Evolutionary conservation across 495 filamentous ascomycete genomes (phyloP).

Genomic region (Aspergillus olivimuriae): DNA sequence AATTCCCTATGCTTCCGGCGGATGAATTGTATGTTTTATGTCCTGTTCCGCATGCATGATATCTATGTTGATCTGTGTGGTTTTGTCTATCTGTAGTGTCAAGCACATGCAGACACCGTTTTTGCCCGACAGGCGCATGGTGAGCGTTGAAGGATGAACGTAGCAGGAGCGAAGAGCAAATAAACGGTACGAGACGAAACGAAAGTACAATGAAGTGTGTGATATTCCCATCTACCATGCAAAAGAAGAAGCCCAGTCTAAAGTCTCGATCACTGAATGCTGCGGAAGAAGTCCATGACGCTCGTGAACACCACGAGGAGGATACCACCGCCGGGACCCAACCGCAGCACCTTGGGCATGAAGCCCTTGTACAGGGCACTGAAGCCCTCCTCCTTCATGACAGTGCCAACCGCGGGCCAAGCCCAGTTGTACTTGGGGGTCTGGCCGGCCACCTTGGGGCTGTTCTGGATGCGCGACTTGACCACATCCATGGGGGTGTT

Average conservation of each 20-base stretch:
- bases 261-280: conserved; percentile 35
- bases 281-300: conserved; percentile 86
- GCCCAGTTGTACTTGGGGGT: conserved; percentile 98
- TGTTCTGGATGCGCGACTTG: conserved; percentile 96
- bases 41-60: no score
- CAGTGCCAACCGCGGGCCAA: conserved; percentile 73
- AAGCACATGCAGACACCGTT: neutral
- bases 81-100: neutral
- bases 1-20: conserved; percentile 7
- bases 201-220: no score
- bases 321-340: conserved; percentile 88
- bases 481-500: conserved; percentile 98
- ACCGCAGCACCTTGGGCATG: conserved; percentile 84
- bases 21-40: no score
- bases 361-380: conserved; percentile 95
- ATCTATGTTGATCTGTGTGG: no score
- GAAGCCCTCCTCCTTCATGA: conserved; percentile 92
- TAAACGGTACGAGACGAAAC: no score
- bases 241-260: neutral
- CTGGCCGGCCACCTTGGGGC: conserved; percentile 67
- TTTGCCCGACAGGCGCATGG: no score
- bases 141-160: no score
- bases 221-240: conserved; percentile 1
- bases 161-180: no score
- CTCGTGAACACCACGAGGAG: conserved; percentile 87